Evolutionary conservation across 805 yeast species (phyloP).

Genomic region (Candida oleophila): DNA sequence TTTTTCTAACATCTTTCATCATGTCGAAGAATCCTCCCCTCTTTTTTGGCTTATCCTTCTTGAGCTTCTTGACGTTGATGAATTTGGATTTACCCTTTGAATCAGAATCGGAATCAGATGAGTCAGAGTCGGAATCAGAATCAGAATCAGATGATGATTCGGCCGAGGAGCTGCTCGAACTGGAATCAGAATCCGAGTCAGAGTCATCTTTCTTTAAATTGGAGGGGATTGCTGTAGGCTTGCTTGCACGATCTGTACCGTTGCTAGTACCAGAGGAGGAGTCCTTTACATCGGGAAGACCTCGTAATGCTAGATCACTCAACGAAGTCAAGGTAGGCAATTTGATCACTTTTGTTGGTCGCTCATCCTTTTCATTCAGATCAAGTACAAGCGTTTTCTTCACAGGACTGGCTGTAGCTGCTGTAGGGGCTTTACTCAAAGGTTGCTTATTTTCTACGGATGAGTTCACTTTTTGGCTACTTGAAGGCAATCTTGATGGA

Average conservation of each 20-base stretch:
- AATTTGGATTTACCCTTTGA: conserved; percentile 17
- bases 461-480: neutral
- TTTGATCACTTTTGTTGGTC: conserved; percentile 8
- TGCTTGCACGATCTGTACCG: neutral
- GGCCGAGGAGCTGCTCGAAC: conserved; percentile 10
- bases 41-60: conserved; percentile 18
- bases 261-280: conserved; percentile 12
- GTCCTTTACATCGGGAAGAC: conserved; percentile 67
- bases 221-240: neutral
- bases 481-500: conserved; percentile 2
- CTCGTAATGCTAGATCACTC: conserved; percentile 59
- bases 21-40: conserved; percentile 29
- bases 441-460: neutral
- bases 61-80: conserved; percentile 23
- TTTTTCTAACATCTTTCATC: conserved; percentile 27
- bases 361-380: neutral
- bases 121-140: conserved; percentile 3
- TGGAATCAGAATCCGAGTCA: conserved; percentile 6
- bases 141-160: conserved; percentile 9
- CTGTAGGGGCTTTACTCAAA: neutral
- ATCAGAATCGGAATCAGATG: conserved; percentile 10
- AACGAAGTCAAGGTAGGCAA: conserved; percentile 49
- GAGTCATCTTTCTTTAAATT: neutral
- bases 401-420: neutral
- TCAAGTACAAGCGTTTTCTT: neutral